Conservation (phyloP, 2,329 filamentous ascomycete species). For the Fusarium dlaminii region DNA sequence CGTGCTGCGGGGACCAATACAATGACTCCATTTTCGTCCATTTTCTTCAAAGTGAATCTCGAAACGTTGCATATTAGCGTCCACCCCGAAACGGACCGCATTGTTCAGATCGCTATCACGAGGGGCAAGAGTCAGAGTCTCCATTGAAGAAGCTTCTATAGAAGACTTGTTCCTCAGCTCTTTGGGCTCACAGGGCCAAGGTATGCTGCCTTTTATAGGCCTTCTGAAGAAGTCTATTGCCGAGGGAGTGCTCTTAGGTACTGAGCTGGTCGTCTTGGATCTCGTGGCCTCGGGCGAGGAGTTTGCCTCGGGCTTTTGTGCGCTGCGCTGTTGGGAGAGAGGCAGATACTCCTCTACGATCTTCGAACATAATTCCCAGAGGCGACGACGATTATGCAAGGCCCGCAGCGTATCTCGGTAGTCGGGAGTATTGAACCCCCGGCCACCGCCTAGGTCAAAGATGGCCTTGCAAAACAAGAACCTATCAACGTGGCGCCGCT, state of each 20-base stretch:
- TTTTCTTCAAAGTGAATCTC: neutral
- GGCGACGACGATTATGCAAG: neutral
- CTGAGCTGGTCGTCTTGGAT: neutral
- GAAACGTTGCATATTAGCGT: neutral
- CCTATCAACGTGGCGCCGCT: neutral
- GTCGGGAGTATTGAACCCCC: neutral
- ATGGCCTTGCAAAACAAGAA: neutral
- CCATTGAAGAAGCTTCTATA: fast-evolving
- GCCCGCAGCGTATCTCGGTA: neutral
- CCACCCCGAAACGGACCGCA: neutral
- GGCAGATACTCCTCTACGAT: neutral
- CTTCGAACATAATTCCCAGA: neutral
- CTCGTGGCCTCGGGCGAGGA: neutral
- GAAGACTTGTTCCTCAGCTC: neutral
- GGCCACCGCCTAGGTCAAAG: neutral
- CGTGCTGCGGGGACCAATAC: neutral
- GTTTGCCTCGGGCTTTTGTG: neutral
- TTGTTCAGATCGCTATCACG: neutral
- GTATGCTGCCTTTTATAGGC: neutral
- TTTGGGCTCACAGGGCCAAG: neutral
- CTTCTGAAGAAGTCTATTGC: neutral
- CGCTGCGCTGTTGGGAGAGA: neutral
- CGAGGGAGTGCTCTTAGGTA: neutral
- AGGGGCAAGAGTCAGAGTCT: neutral
- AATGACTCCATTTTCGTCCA: neutral